Percentiles rank a stretch among this genome's conserved stretches.
Conservation (phyloP, 1,284 basidiomycete species). For the Puccinia triticina region DNA sequence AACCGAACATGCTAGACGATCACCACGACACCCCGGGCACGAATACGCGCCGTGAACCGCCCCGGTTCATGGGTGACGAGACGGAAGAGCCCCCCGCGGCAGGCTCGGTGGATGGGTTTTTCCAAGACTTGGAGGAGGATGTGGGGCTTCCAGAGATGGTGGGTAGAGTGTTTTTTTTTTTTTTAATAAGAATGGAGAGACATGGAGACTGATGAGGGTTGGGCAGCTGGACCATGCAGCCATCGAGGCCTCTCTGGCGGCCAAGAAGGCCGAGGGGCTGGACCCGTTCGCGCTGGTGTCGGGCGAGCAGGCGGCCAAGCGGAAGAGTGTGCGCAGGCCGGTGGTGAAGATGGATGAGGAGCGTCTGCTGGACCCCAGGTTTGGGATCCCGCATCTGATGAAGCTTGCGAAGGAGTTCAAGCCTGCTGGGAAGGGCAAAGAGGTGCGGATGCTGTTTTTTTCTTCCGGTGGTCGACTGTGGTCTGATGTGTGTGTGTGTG, state of each 20-base stretch:
- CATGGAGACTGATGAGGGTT: no score
- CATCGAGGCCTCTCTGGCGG: slow-evolving; percentile 23
- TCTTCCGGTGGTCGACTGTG: no score
- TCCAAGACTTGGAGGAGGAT: background rate
- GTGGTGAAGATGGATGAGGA: slow-evolving; percentile 34
- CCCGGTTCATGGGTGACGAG: slow-evolving; percentile 6
- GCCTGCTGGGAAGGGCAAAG: slow-evolving; percentile 28
- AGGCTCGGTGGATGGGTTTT: background rate
- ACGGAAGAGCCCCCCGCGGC: background rate
- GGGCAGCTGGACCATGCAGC: slow-evolving; percentile 32
- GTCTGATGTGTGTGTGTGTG: no score
- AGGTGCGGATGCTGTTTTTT: no score
- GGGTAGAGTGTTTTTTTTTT: background rate
- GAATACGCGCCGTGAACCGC: background rate
- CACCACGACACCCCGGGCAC: no score
- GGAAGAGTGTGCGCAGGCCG: slow-evolving; percentile 3
- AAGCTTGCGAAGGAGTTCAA: slow-evolving; percentile 21
- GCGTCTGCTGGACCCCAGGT: slow-evolving; percentile 3
- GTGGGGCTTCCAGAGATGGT: background rate
- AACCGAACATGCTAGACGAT: background rate
- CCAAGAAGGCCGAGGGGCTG: background rate
- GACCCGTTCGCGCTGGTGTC: slow-evolving; percentile 18
- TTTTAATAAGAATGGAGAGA: background rate
- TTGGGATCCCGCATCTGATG: slow-evolving; percentile 31
- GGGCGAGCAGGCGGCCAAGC: background rate